Percentiles rank a stretch among this genome's conserved stretches.
These are phyloP conservation scores for Globisporangium uncinulatum DNA, from an alignment of 352 stramenopile species.

Conservation along the genomic window DNA sequence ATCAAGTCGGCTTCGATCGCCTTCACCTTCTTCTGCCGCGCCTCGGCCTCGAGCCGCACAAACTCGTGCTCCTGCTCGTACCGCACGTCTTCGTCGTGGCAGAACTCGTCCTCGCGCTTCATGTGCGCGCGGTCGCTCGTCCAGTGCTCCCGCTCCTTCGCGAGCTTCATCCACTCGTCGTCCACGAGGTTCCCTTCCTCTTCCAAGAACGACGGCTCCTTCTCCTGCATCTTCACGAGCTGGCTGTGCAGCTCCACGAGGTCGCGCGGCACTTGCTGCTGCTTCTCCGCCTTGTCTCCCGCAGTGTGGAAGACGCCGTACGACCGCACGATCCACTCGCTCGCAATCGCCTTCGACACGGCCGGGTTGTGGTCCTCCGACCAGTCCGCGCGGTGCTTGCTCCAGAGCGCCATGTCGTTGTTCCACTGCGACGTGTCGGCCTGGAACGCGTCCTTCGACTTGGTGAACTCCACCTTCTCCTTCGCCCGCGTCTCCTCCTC, in stretches of 20 bases:
- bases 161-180: conserved; percentile 87
- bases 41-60: conserved; percentile 62
- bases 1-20: conserved; percentile 72
- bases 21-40: conserved; percentile 81
- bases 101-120: conserved; percentile 88
- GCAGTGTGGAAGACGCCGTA: conserved; percentile 78
- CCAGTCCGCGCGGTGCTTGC: conserved; percentile 83
- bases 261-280: conserved; percentile 52
- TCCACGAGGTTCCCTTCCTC: conserved; percentile 79
- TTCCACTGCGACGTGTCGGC: conserved; percentile 86
- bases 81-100: conserved; percentile 71
- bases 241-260: conserved; percentile 66
- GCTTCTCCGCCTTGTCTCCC: conserved; percentile 18
- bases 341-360: conserved; percentile 85
- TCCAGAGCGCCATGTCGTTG: conserved; percentile 85
- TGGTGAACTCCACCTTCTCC: conserved; percentile 88
- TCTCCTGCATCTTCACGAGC: conserved; percentile 82
- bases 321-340: conserved; percentile 83
- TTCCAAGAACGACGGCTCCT: conserved; percentile 70
- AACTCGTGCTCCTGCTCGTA: conserved; percentile 87
- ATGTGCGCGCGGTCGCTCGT: conserved; percentile 84
- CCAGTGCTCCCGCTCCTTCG: conserved; percentile 87
- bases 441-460: conserved; percentile 86
- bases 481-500: conserved; percentile 80
- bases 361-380: conserved; percentile 82